Base-by-base conservation (phyloP, 2,329 filamentous ascomycete genomes). In the Colletotrichum karsti region DNA sequence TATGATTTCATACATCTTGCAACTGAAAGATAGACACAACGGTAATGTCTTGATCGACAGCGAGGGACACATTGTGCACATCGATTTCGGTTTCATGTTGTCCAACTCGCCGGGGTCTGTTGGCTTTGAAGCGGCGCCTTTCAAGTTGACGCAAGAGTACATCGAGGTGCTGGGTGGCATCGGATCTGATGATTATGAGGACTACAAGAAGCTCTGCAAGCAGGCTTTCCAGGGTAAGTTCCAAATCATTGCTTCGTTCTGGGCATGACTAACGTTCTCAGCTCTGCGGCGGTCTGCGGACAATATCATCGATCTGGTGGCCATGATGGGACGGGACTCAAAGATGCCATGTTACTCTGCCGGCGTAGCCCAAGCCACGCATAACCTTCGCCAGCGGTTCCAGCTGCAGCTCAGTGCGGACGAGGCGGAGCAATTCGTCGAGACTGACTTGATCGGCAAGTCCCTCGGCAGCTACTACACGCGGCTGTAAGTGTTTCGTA, bases 1-100 rank as follows among this genome's bases (percentile, higher is more conserved):
- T 80, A 90, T 95, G 71, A 93, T 96, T 69, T 93, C 90, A 64
- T 96, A 96, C 76, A 84, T 96, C 55, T 83, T 96, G 60, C 93
- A 96, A 79, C 88, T 96, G 67, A 96, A 96, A 77, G 93, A 96
- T 75, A 87, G 93, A 12, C 93, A 96, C 77, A 96, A 96, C 76
- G 93, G 93, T 61, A 96, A 96, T 75, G 92, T 96, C 13, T 86
- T 96, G 67, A 92, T 96, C 74, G 93, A 95, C 78, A 94, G 92
- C 74, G 91, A 93, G 77, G 93, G 93, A 9, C 93, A 96, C 76
- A 94, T 95, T 63, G 90, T 96, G 69, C 93, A 96, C 76, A 96
- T 96, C 69, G 93, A 96, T 79, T 96, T 96, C 78, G 93, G 93
- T 62, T 96, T 96, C 77, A 95, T 96, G 92, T 84, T 96, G 35